These are phyloP conservation scores for Terana coerulea DNA, from an alignment of 768 basidiomycete species.

Conservation along the genomic window DNA sequence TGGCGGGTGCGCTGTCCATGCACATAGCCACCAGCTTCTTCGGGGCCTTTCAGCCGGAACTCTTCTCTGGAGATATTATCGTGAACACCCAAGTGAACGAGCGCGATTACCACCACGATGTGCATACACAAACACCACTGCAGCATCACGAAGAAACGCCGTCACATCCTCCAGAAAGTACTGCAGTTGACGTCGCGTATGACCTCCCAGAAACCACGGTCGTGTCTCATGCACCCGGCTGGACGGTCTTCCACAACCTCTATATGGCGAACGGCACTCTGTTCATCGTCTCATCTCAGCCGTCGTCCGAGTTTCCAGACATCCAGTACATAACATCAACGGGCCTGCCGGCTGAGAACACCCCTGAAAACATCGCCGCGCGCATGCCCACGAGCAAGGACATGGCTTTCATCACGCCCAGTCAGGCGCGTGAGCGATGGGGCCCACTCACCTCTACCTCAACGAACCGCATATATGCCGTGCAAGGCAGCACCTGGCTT, in stretches of 20 bases:
- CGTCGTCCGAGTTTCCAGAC: conserved; percentile 41
- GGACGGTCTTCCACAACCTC: conserved; percentile 80
- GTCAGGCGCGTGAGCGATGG: conserved; percentile 63
- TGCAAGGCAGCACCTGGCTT: conserved; percentile 70
- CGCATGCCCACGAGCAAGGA: conserved; percentile 64
- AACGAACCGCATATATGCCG: conserved; percentile 54
- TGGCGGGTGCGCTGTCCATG: conserved; percentile 54
- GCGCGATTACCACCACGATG: conserved; percentile 5
- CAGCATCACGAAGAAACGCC: background rate
- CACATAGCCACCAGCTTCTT: conserved; percentile 46
- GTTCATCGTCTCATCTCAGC: conserved; percentile 55
- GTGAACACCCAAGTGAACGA: conserved; percentile 25
- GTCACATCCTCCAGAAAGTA: background rate
- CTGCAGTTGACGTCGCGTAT: conserved; percentile 15
- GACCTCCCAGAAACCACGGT: conserved; percentile 51
- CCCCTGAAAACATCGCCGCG: conserved; percentile 58
- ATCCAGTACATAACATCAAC: conserved; percentile 62
- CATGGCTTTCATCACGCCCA: conserved; percentile 57
- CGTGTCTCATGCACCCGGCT: conserved; percentile 69
- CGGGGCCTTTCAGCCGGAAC: conserved; percentile 23
- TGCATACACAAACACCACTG: background rate
- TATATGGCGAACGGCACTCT: conserved; percentile 86
- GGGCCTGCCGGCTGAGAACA: conserved; percentile 52
- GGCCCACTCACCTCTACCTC: conserved; percentile 29
- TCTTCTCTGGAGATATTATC: conserved; percentile 25